phyloP scores from a whole-genome alignment of 345 rosid species.

The Linum trigynum region DNA sequence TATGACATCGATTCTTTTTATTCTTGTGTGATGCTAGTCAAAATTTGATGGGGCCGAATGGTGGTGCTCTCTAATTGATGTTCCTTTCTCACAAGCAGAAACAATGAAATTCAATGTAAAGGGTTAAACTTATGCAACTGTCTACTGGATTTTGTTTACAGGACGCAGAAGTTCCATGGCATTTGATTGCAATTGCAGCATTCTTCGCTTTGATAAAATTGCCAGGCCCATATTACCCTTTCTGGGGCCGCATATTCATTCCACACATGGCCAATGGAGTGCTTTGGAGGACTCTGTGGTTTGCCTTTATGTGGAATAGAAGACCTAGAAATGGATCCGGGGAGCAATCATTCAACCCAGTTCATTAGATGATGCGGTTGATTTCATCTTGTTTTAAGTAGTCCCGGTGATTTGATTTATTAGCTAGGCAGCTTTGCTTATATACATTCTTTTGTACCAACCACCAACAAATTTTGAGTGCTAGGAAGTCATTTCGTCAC shows the following conservation, averaged over 20 bases:
- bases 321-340: conserved; percentile 28
- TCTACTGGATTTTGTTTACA: conserved; percentile 21
- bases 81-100: no score
- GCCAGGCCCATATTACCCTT: conserved; percentile 81
- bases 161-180: conserved; percentile 93
- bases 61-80: no score
- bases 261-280: conserved; percentile 88
- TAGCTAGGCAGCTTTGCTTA: no score
- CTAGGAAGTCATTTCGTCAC: no score
- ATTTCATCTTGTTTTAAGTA: no score
- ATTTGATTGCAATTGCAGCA: conserved; percentile 50
- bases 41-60: no score
- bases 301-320: conserved; percentile 45
- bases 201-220: conserved; percentile 57
- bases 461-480: no score
- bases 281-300: conserved; percentile 54
- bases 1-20: no score
- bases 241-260: conserved; percentile 70
- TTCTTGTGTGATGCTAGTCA: no score
- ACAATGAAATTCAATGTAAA: no score
- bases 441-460: no score
- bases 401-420: no score
- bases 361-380: background rate
- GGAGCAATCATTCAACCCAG: background rate
- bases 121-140: background rate